A percentile compares a stretch with the other conserved stretches of the same genome.
phyloP scores from a whole-genome alignment of 192 early-diverging fungal species.

The Dimargaris cristalligena region DNA sequence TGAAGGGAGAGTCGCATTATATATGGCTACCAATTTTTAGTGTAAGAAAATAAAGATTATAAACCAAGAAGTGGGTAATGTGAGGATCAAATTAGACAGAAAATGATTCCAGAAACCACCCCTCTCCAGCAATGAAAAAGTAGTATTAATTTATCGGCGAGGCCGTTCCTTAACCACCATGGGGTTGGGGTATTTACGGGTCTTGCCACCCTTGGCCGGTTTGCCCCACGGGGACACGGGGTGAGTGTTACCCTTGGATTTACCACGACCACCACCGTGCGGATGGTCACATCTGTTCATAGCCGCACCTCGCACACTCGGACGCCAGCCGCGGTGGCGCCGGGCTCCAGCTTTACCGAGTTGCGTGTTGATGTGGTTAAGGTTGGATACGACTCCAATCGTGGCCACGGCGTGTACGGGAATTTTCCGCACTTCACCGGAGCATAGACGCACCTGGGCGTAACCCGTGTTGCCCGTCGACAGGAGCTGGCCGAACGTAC shows the following conservation, averaged over 20 bases:
- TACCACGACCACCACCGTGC: conserved; percentile 89
- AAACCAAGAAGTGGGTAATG: too few relatives aligned
- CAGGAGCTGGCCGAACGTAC: conserved; percentile 68
- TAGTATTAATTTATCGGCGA: background rate
- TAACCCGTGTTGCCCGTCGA: conserved; percentile 55
- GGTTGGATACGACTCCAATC: conserved; percentile 77
- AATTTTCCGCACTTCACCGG: conserved; percentile 75
- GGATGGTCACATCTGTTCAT: conserved; percentile 91
- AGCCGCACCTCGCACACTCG: conserved; percentile 88
- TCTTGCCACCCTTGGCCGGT: conserved; percentile 85
- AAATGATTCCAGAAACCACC: too few relatives aligned
- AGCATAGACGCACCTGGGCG: conserved; percentile 70
- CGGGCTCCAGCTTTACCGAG: conserved; percentile 80
- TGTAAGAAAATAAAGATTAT: too few relatives aligned
- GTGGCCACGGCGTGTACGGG: conserved; percentile 74
- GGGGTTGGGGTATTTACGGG: conserved; percentile 44
- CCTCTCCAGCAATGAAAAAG: too few relatives aligned
- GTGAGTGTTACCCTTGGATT: conserved; percentile 83
- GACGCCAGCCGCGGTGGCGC: conserved; percentile 70
- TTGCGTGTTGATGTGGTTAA: conserved; percentile 72
- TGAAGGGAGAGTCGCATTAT: too few relatives aligned
- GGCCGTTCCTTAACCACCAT: conserved; percentile 49
- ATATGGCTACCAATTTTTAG: too few relatives aligned
- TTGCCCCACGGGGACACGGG: conserved; percentile 82
- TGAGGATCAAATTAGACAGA: too few relatives aligned